Evolutionary conservation across 768 basidiomycete genomes (phyloP), one percentile per base, ranked within the genome.

Genomic region (Mycena metata): DNA sequence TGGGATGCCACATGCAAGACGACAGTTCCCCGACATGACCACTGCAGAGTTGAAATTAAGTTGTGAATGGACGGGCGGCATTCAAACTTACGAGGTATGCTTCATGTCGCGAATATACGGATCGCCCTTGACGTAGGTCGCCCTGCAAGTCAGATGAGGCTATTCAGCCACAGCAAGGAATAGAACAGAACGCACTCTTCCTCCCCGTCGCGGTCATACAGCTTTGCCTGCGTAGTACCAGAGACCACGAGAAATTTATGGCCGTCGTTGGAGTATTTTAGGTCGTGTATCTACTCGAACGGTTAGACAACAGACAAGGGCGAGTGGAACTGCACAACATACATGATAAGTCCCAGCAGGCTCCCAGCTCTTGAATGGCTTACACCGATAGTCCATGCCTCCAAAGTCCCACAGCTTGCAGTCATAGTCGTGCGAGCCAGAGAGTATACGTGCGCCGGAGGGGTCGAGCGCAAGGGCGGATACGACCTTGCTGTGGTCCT

Each of bases 361-460:
- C 77, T 99, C 98, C 90, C 94, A 99, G 72, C 89, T 94, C 82
- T 96, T 94, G 88, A 99, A 99, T 17, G 98, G 96, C 79, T 95
- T 95, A 79, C 91, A 90, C 70, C 90, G 83, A 69, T 85, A 83
- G 76, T 94, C 93, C 98, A 99, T 99, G 17, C 98, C 98, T 73
- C 97, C 97, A 80, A 99, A 99, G 80, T 99, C 98, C 96, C 97
- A 99, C 60, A 99, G 80, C 82, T 99, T 99, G 80, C 93, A 91
- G 79, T 99, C 98, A 76, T 99, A 99, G 78, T 99, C 98, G 81
- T 99, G 92, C 21, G 95, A 95, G 17, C 98, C 98, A 11, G 95
- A 93, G 19, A 94, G 81, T 35, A 99, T 81, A 41, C 98, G 90
- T 15, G 97, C 96, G 65, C 98, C 98, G 23, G 96, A 94, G 9